phyloP scores from a whole-genome alignment of 2,329 filamentous ascomycete genomes.

The Hypomyces perniciosus region DNA sequence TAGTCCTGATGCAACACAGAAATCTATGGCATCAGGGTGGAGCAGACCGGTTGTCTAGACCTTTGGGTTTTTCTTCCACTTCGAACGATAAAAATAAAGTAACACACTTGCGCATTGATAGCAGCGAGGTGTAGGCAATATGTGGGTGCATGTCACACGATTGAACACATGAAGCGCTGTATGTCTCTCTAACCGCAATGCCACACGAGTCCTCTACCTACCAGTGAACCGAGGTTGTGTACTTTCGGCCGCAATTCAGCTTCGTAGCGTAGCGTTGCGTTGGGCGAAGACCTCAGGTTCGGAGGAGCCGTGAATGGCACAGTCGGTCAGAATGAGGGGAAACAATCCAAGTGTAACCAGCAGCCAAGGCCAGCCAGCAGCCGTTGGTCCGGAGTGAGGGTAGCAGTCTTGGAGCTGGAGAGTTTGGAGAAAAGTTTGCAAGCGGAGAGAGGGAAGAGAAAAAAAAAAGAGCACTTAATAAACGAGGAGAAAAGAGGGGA shows the following conservation, averaged over 20 bases:
- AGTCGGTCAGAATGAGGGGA: no score
- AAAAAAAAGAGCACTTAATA: conserved; percentile 6
- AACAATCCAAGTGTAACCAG: no score
- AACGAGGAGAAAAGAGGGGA: conserved; percentile 1
- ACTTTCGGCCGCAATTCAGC: no score
- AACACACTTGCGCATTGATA: conserved; percentile 52
- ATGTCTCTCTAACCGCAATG: no score
- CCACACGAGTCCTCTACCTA: no score
- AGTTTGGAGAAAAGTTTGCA: conserved; percentile 3
- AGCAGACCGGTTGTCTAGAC: conserved; percentile 64
- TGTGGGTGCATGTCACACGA: conserved; percentile 35
- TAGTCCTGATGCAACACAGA: conserved; percentile 57
- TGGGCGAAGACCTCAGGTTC: no score
- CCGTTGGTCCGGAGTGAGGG: no score
- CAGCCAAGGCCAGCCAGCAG: no score
- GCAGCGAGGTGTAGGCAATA: conserved; percentile 57
- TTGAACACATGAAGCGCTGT: background rate
- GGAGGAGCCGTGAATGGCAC: no score
- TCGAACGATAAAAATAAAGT: conserved; percentile 51
- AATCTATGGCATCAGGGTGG: conserved; percentile 57
- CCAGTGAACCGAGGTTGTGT: no score
- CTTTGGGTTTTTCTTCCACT: conserved; percentile 57
- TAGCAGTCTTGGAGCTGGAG: no score
- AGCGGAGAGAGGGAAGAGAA: conserved; percentile 4
- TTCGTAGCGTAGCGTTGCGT: no score